Conservation (phyloP, 345 rosid species). For the Populus tremula region DNA sequence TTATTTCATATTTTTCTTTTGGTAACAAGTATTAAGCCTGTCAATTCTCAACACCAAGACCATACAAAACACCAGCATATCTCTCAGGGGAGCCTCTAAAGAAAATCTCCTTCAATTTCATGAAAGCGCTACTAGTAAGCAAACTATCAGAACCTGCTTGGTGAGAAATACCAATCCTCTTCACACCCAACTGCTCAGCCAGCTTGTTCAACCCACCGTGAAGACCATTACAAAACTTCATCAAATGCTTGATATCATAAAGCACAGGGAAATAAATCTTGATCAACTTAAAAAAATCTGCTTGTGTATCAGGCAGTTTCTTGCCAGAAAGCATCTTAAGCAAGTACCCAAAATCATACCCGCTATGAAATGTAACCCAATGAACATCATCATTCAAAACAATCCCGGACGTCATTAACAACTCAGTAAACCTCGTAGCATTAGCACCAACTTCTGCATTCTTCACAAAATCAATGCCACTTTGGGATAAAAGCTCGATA, state of each 20-base stretch:
- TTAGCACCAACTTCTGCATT: slow-evolving; percentile 53
- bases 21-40: slow-evolving; percentile 34
- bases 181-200: slow-evolving; percentile 61
- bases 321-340: slow-evolving; percentile 55
- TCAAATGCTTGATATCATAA: slow-evolving; percentile 69
- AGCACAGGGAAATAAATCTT: slow-evolving; percentile 50
- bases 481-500: slow-evolving; percentile 50
- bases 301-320: slow-evolving; percentile 53
- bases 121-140: slow-evolving; percentile 66
- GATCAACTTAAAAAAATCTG: slow-evolving; percentile 48
- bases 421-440: slow-evolving; percentile 46
- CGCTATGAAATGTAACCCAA: slow-evolving; percentile 80
- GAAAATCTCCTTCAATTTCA: slow-evolving; percentile 61
- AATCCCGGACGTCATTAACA: slow-evolving; percentile 68
- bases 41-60: slow-evolving; percentile 66
- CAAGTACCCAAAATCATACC: slow-evolving; percentile 76
- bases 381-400: slow-evolving; percentile 62
- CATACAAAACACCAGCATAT: slow-evolving; percentile 69
- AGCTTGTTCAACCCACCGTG: slow-evolving; percentile 79
- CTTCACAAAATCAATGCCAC: slow-evolving; percentile 64
- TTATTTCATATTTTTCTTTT: slow-evolving; percentile 8
- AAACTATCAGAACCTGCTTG: slow-evolving; percentile 85
- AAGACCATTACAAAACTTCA: slow-evolving; percentile 64
- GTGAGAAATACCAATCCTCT: slow-evolving; percentile 65
- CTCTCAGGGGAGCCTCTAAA: slow-evolving; percentile 56